Base-by-base conservation (phyloP, 2,329 filamentous ascomycete genomes). In the Rhexocercosporidium sp. region DNA sequence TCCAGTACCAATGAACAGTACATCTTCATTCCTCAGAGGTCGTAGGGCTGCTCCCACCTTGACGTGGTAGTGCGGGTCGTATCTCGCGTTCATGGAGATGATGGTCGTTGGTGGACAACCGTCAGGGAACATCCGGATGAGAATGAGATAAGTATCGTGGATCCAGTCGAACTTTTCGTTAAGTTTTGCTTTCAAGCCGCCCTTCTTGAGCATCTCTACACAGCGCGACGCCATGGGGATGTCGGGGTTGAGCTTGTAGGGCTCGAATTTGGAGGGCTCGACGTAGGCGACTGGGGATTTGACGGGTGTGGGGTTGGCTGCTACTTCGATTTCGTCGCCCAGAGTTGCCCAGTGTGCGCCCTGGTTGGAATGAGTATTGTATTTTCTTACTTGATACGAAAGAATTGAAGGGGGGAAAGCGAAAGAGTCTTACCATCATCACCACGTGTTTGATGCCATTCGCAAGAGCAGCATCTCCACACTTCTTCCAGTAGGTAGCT, bases 261-360 rank as follows among this genome's bases (percentile, higher is more conserved):
- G 77, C 34, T 82, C 78, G 78, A 91, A 92, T 77, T 91, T 90
- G 34, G 82, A 82, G 0, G 89, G 88, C 73, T 90, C 82, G 5
- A 92, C 89, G 74, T 88, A 90, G 62, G 88, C 88, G 7, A 91
- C 88, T 0, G 89, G 89, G 0, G 83, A 86, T 75, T 91, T 92
- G 18, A 68, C 77, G 0, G 89, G 89, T 0, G 79, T 79, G 0
- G 88, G 86, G 69, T 91, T 89, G 62, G 84, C 87, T 3, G 87
- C 79, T 1, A 92, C 83, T 76, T 90, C 82, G 71, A 92, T 84
- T 39, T 81, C 79, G 65, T 88, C 83, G 47, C 83, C 82, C 9
- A 81, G 75, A 1, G 83, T 82, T 59, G 87, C 88, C 89, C 89
- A 92, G 73, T 92, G 89, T 0, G 89, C 89, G 53, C 88, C 88